Conservation (phyloP, 192 early-diverging fungal genomes). For the Globomyces pollinis-pini region DNA sequence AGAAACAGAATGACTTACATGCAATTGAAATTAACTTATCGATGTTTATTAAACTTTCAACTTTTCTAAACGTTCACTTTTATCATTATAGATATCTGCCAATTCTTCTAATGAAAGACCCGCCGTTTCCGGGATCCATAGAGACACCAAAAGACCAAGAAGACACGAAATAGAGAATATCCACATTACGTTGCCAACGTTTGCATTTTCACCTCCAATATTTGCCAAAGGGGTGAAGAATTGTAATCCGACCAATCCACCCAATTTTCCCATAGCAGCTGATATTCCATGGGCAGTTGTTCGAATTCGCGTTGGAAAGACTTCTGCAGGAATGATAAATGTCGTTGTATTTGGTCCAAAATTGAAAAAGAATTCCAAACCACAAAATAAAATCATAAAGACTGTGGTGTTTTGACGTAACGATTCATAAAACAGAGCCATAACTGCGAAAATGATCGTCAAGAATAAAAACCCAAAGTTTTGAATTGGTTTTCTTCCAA, state of each 20-base stretch:
- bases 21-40: no score
- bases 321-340: constrained; percentile 66
- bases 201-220: constrained; percentile 40
- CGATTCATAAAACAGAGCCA: constrained; percentile 12
- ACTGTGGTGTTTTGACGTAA: constrained; percentile 11
- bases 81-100: no score
- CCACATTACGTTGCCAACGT: background rate
- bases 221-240: constrained; percentile 63
- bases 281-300: constrained; percentile 74
- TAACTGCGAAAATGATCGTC: constrained; percentile 58
- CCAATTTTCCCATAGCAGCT: constrained; percentile 68
- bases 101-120: constrained; percentile 66
- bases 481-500: constrained; percentile 81
- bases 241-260: constrained; percentile 59
- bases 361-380: constrained; percentile 69
- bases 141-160: constrained; percentile 57
- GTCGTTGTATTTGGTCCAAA: constrained; percentile 93
- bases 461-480: constrained; percentile 72
- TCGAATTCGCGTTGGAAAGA: constrained; percentile 69
- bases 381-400: constrained; percentile 41
- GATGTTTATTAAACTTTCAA: no score
- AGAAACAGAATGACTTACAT: no score
- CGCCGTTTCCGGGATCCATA: constrained; percentile 71
- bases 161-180: constrained; percentile 25
- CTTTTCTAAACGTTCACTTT: no score